Base-by-base conservation (phyloP, 2,329 filamentous ascomycete genomes). In the Xylaria polymorpha region DNA sequence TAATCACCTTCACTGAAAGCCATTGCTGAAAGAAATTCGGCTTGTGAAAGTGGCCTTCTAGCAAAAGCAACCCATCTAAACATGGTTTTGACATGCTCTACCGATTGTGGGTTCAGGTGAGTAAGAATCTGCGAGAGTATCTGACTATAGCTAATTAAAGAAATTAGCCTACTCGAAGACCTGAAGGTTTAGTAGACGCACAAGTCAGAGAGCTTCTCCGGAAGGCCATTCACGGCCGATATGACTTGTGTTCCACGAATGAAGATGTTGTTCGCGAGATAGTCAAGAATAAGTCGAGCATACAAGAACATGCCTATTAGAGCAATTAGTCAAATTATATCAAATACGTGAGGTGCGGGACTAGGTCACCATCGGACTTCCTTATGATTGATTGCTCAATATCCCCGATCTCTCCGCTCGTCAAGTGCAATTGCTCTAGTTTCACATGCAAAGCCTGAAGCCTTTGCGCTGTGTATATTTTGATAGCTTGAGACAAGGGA, bases 251-350 rank as follows among this genome's bases (percentile, higher is more conserved):
- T 15, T 25, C 61, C 50, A 25, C 50, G 37, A 46, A 55, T 12
- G 39, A 63, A 63, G 5, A 63, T 56, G 18, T 63, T 63, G 25
- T 35, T 46, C 3, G 48, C 22, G 20, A 63, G 61, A 37, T 63
- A 63, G 15, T 63, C 61, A 1, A 63, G 50, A 12, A 63, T 22
- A 0, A 63, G 39, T 9, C 61, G 61, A 46, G 61, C 61, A n/a
- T 63, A 63, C n/a, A 63, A 18, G 6, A 63, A 63, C 61, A 63
- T 63, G 25, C 61, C 61, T 63, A 25, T 37, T 8, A 22, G 5
- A 46, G 7, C 14, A 18, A 9, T 37, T 12, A 37, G 35, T 9
- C 35, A 37, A 37, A 9, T 37, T 37, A 37, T 37, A 9, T 37
- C 3, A 37, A 37, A 37, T 4, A 37, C 10, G 35, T 37, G 41